phyloP scores from a whole-genome alignment of 306 rosid genomes.

The Parietaria judaica region DNA sequence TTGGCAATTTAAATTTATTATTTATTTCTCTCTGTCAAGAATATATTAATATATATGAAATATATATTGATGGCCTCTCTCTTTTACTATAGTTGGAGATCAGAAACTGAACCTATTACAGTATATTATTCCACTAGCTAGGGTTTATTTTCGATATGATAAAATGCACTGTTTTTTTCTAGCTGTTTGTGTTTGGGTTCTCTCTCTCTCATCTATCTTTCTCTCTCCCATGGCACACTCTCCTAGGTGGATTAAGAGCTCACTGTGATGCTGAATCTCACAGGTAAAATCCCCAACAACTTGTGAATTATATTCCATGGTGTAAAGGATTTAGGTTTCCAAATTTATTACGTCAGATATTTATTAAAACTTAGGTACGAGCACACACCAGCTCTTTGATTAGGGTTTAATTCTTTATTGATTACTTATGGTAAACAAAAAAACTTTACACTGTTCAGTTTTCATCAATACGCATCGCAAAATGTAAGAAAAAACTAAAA shows the following conservation, averaged over 20 bases:
- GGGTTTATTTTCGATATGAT: background rate
- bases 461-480: constrained; percentile 28
- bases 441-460: constrained; percentile 25
- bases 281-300: constrained; percentile 13
- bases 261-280: constrained; percentile 28
- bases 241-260: constrained; percentile 38
- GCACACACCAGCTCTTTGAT: too few species aligned
- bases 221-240: constrained; percentile 25
- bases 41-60: too few species aligned
- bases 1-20: too few species aligned
- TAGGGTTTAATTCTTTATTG: constrained; percentile 9
- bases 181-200: background rate
- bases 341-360: background rate
- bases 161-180: background rate
- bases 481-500: background rate
- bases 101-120: constrained; percentile 5
- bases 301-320: constrained; percentile 3
- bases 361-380: too few species aligned
- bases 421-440: constrained; percentile 23
- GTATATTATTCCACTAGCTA: constrained; percentile 6
- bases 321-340: too few species aligned
- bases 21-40: too few species aligned
- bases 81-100: background rate
- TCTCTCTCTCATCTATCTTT: constrained; percentile 2
- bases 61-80: too few species aligned